Evolutionary conservation across 176 grass and related monocot species (phyloP).

Genomic region (Chrysopogon serrulatus): DNA sequence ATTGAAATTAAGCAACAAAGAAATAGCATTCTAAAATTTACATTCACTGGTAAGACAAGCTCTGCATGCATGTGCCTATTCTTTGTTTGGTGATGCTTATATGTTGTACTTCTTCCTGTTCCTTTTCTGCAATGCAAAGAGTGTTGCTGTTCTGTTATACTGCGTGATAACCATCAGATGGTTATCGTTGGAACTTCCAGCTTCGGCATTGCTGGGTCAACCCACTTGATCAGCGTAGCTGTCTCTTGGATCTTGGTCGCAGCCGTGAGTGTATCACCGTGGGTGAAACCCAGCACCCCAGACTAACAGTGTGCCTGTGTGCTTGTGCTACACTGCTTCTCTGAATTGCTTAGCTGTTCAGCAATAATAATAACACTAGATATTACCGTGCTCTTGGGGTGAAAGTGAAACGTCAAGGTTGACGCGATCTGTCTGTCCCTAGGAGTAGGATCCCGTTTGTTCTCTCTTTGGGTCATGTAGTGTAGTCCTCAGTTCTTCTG

Average conservation of each 20-base stretch:
- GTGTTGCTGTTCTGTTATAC: slow-evolving; percentile 57
- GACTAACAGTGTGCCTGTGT: no score
- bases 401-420: no score
- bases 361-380: no score
- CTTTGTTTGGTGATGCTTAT: neutral
- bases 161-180: slow-evolving; percentile 67
- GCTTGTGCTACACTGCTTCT: no score
- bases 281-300: neutral
- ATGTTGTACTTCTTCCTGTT: neutral
- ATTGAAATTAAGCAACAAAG: neutral
- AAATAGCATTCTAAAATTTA: neutral
- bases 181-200: neutral
- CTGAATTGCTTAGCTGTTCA: no score
- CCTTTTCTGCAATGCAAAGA: slow-evolving; percentile 36
- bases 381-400: no score
- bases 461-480: neutral
- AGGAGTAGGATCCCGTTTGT: neutral
- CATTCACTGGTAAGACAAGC: neutral
- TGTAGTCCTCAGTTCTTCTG: neutral
- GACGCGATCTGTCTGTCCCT: neutral
- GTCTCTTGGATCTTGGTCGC: neutral
- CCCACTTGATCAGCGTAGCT: neutral
- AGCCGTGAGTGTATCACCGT: neutral
- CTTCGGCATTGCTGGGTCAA: neutral
- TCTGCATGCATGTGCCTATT: neutral